phyloP scores from a whole-genome alignment of 805 yeast species.

The Cyberlindnera japonica region DNA sequence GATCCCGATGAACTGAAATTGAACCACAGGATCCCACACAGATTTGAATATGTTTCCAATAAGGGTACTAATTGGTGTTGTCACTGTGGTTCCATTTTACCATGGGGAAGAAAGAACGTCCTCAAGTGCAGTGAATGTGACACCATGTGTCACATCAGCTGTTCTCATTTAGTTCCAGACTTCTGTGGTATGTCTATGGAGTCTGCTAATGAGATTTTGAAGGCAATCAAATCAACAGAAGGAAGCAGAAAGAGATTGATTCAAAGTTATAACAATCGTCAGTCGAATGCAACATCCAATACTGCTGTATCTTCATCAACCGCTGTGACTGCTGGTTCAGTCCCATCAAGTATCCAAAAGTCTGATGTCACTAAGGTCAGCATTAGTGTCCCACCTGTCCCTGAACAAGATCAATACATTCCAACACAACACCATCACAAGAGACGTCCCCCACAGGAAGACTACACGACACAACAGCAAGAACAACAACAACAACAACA shows the following conservation, averaged over 20 bases:
- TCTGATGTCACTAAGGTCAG: slow-evolving; percentile 7
- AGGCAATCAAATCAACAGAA: slow-evolving; percentile 75
- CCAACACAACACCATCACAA: slow-evolving; percentile 20
- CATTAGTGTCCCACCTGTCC: slow-evolving; percentile 3
- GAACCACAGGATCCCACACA: slow-evolving; percentile 95
- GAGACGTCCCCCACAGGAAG: slow-evolving; percentile 25
- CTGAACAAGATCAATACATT: slow-evolving; percentile 9
- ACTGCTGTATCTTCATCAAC: slow-evolving; percentile 14
- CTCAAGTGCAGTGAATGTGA: slow-evolving; percentile 94
- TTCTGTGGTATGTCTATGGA: slow-evolving; percentile 99
- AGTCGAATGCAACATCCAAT: slow-evolving; percentile 12
- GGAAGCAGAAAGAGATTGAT: slow-evolving; percentile 30
- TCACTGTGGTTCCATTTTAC: slow-evolving; percentile 95
- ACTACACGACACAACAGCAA: slow-evolving; percentile 7
- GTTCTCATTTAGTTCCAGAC: slow-evolving; percentile 95
- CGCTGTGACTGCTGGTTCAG: slow-evolving; percentile 3
- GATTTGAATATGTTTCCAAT: slow-evolving; percentile 88
- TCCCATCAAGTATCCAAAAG: slow-evolving; percentile 1
- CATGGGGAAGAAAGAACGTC: slow-evolving; percentile 91
- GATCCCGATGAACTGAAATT: slow-evolving; percentile 75
- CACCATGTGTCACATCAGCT: slow-evolving; percentile 87
- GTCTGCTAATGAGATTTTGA: slow-evolving; percentile 84
- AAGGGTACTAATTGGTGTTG: slow-evolving; percentile 99
- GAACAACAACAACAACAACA: slow-evolving; percentile 6
- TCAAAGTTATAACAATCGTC: slow-evolving; percentile 18